Conservation (phyloP, 441 rosid genomes). For the Pelargonium australe region DNA sequence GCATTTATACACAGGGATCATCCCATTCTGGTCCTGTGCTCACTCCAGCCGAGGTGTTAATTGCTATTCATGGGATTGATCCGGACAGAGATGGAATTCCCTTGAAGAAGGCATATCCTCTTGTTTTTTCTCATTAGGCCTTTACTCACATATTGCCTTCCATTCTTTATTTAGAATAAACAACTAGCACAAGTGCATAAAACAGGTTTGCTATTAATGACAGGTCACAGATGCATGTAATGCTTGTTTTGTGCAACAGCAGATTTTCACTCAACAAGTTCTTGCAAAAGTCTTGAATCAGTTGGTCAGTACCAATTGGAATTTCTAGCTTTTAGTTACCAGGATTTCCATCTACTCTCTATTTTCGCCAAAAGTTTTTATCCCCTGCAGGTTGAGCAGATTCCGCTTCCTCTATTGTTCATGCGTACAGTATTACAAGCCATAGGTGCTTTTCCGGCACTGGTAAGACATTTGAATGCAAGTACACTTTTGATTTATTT, state of each 20-base stretch:
- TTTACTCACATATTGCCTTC: slow-evolving; percentile 15
- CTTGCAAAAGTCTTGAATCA: slow-evolving; percentile 96
- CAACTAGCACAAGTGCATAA: slow-evolving; percentile 12
- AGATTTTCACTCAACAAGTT: slow-evolving; percentile 89
- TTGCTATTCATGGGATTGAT: slow-evolving; percentile 89
- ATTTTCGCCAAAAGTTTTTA: slow-evolving; percentile 16
- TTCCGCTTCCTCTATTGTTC: slow-evolving; percentile 93
- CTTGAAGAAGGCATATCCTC: slow-evolving; percentile 61
- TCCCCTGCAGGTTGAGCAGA: slow-evolving; percentile 82
- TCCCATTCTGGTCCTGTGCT: slow-evolving; percentile 63
- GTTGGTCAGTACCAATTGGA: slow-evolving; percentile 52
- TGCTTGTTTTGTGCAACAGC: slow-evolving; percentile 85
- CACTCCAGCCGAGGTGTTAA: slow-evolving; percentile 79
- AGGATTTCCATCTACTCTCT: slow-evolving; percentile 16
- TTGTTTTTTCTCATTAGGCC: slow-evolving; percentile 5
- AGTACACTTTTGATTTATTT: not conserved
- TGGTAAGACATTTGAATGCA: slow-evolving; percentile 47
- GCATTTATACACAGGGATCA: slow-evolving; percentile 51
- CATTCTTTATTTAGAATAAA: slow-evolving; percentile 1
- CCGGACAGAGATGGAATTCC: slow-evolving; percentile 90
- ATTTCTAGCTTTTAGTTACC: slow-evolving; percentile 11
- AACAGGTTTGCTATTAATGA: slow-evolving; percentile 22
- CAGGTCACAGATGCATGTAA: slow-evolving; percentile 98
- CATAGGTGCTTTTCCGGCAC: slow-evolving; percentile 88
- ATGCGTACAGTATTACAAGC: slow-evolving; percentile 99